Percentiles rank a stretch among this genome's conserved stretches.
Conservation (phyloP, 208 protist genomes). For the Trypanosoma boissoni region DNA sequence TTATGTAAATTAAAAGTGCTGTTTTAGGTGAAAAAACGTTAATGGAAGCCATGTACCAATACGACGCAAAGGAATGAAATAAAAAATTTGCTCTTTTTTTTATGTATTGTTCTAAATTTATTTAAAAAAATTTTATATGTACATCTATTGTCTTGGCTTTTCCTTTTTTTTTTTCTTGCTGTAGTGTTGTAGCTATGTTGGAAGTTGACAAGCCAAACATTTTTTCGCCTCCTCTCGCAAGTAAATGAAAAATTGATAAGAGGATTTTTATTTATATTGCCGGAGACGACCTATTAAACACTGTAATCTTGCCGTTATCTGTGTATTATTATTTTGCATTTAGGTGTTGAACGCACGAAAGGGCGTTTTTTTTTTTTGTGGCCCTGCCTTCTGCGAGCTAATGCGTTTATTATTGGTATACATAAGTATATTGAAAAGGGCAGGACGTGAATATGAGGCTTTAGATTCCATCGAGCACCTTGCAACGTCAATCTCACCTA, state of each 20-base stretch:
- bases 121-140: conserved; percentile 18
- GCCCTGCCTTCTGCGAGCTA: conserved; percentile 8
- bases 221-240: not conserved
- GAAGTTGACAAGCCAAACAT: not conserved
- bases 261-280: conserved; percentile 4
- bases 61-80: not conserved
- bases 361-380: conserved; percentile 8
- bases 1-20: not conserved
- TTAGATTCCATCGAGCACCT: conserved; percentile 1
- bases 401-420: conserved; percentile 4
- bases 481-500: not conserved
- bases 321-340: not conserved
- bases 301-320: no score
- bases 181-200: conserved; percentile 7
- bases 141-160: conserved; percentile 1
- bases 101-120: conserved; percentile 1
- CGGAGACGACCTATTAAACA: no score
- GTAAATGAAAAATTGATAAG: no score
- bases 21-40: not conserved
- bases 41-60: conserved; percentile 10
- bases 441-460: not conserved
- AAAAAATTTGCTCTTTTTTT: not conserved
- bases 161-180: conserved; percentile 14
- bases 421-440: conserved; percentile 1
- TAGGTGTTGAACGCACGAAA: no score